Evolutionary conservation across 768 basidiomycete species (phyloP).

Genomic region (Lanmaoa rubissima): DNA sequence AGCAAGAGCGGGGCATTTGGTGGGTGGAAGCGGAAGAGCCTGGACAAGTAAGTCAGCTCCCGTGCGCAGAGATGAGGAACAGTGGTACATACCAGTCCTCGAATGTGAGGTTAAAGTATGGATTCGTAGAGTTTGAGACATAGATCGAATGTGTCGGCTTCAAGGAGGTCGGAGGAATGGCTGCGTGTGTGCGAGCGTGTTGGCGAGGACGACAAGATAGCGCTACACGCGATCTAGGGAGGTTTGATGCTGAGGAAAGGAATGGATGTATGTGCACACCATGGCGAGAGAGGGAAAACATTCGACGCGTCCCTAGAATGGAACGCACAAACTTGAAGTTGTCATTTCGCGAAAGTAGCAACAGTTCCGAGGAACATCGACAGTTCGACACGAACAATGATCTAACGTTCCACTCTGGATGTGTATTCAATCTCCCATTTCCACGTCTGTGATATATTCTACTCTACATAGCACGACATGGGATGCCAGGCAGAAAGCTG

Average conservation of each 20-base stretch:
- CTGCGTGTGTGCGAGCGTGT: slow-evolving; percentile 13
- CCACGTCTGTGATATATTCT: slow-evolving; percentile 6
- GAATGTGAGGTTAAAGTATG: slow-evolving; percentile 86
- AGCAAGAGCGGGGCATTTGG: slow-evolving; percentile 71
- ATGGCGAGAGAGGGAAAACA: slow-evolving; percentile 29
- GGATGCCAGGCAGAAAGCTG: not conserved
- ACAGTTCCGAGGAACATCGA: not conserved
- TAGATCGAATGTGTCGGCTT: slow-evolving; percentile 54
- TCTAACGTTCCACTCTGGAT: not conserved
- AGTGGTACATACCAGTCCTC: slow-evolving; percentile 75
- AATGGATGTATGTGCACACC: slow-evolving; percentile 29
- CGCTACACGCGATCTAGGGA: not conserved
- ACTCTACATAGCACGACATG: slow-evolving; percentile 20
- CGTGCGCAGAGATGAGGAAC: slow-evolving; percentile 27
- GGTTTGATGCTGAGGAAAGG: not conserved
- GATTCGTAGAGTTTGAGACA: slow-evolving; percentile 74
- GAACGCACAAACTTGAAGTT: not conserved
- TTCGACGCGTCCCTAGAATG: slow-evolving; percentile 14
- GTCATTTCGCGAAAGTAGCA: not conserved
- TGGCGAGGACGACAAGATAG: not conserved
- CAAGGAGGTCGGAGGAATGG: slow-evolving; percentile 17
- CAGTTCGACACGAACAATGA: not conserved
- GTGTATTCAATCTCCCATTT: not conserved
- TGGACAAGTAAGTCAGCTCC: slow-evolving; percentile 30
- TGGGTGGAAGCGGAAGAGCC: slow-evolving; percentile 79